Conservation (phyloP, 225 moss, liverwort and hornwort species). For the Straminergon stramineum region DNA sequence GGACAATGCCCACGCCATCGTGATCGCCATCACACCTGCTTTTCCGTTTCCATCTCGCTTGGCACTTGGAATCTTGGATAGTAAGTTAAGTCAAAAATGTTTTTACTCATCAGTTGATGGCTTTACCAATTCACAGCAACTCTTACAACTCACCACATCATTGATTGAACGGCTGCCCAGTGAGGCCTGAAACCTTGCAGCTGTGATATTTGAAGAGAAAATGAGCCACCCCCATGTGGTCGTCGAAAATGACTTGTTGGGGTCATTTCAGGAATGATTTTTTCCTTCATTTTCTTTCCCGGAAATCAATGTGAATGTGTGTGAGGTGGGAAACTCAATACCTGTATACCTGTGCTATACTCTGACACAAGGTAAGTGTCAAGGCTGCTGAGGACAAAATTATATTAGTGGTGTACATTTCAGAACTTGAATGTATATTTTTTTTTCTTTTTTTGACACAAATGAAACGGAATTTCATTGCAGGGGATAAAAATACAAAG, state of each 20-base stretch:
- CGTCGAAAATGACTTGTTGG: background rate
- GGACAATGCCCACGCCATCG: background rate
- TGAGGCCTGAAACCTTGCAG: background rate
- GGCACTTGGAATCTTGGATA: too few species aligned
- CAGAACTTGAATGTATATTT: background rate
- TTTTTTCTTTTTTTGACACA: too few species aligned
- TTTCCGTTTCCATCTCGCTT: background rate
- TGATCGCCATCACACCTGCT: background rate
- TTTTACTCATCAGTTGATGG: background rate
- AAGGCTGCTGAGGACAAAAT: background rate
- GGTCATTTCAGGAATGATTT: background rate
- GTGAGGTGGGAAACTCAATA: background rate
- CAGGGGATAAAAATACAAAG: too few species aligned
- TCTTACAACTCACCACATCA: background rate
- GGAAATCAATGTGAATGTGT: background rate
- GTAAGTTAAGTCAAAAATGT: too few species aligned
- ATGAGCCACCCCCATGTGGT: background rate
- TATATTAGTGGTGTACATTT: background rate
- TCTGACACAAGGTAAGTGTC: background rate
- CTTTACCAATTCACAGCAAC: background rate
- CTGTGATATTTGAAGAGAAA: background rate
- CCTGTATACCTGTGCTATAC: background rate
- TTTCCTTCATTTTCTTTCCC: fast-evolving
- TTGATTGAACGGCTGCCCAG: background rate
- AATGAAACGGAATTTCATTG: too few species aligned